Percentiles rank a stretch among this genome's conserved stretches.
Conservation (phyloP, 768 basidiomycete species). For the Boletus pseudopeckii region DNA sequence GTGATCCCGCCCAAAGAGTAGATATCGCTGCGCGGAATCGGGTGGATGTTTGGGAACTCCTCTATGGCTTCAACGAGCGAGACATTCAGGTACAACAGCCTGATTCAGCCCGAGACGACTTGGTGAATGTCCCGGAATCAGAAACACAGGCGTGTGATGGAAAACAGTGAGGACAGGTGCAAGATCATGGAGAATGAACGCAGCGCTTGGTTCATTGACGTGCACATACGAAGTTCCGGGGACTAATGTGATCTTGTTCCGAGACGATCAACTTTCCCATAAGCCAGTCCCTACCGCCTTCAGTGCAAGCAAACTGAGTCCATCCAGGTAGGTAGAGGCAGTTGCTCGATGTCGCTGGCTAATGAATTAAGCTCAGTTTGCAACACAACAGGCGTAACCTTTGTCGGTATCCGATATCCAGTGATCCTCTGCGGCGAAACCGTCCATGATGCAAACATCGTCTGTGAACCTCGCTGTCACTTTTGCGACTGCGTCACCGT, state of each 20-base stretch:
- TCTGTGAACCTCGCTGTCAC: conserved; percentile 30
- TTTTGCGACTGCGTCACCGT: conserved; percentile 22
- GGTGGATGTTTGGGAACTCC: too few relatives aligned
- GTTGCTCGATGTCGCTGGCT: not conserved
- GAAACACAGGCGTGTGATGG: too few relatives aligned
- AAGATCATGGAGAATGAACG: too few relatives aligned
- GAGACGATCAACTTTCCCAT: not conserved
- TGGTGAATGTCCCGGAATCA: too few relatives aligned
- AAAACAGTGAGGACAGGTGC: too few relatives aligned
- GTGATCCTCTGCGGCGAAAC: not conserved
- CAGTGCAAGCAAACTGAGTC: not conserved
- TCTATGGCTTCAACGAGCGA: too few relatives aligned
- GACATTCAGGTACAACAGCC: too few relatives aligned
- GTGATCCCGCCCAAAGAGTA: too few relatives aligned
- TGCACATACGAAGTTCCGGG: not conserved
- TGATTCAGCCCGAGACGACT: too few relatives aligned
- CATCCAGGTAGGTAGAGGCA: not conserved
- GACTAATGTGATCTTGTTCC: not conserved
- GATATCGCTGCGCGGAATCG: too few relatives aligned
- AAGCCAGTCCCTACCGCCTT: not conserved
- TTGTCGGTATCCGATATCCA: not conserved
- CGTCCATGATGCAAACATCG: conserved; percentile 4
- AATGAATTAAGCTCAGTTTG: not conserved
- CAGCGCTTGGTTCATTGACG: not conserved
- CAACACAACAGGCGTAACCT: not conserved